Conservation (phyloP, 2,329 filamentous ascomycete species). For the Torrubiella hemipterigena region DNA sequence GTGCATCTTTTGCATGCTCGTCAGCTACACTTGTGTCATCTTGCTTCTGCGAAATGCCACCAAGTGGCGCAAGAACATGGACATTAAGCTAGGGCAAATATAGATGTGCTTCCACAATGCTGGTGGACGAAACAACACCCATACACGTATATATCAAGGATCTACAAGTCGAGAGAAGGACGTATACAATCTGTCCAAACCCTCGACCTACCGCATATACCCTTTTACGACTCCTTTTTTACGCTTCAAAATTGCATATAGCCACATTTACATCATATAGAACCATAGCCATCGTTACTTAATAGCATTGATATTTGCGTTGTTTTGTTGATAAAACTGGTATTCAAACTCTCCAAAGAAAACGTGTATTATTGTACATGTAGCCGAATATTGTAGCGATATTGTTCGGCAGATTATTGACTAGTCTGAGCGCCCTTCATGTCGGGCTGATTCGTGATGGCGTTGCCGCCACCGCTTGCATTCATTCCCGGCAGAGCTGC, state of each 20-base stretch:
- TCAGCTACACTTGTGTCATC: slow-evolving; percentile 3
- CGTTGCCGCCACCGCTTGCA: slow-evolving; percentile 35
- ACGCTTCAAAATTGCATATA: not conserved
- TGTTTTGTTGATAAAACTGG: no score
- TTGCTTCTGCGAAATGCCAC: slow-evolving; percentile 3
- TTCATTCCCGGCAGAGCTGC: slow-evolving; percentile 23
- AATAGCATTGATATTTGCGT: no score
- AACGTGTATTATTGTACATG: no score
- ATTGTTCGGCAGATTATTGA: no score
- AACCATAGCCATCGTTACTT: not conserved
- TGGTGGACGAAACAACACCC: not conserved
- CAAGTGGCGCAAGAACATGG: slow-evolving; percentile 5
- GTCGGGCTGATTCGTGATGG: no score
- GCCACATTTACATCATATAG: not conserved
- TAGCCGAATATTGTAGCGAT: no score
- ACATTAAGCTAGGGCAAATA: not conserved
- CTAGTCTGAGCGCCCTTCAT: no score
- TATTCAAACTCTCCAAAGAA: no score
- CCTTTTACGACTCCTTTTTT: no score
- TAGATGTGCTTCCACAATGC: not conserved
- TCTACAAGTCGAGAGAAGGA: no score
- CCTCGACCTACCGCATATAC: no score
- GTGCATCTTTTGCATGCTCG: slow-evolving; percentile 1
- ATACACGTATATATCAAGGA: slow-evolving; percentile 1
- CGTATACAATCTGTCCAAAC: no score